Percentiles rank a stretch among this genome's conserved stretches.
Evolutionary conservation across 345 rosid species (phyloP).

Genomic region (Excoecaria agallocha): DNA sequence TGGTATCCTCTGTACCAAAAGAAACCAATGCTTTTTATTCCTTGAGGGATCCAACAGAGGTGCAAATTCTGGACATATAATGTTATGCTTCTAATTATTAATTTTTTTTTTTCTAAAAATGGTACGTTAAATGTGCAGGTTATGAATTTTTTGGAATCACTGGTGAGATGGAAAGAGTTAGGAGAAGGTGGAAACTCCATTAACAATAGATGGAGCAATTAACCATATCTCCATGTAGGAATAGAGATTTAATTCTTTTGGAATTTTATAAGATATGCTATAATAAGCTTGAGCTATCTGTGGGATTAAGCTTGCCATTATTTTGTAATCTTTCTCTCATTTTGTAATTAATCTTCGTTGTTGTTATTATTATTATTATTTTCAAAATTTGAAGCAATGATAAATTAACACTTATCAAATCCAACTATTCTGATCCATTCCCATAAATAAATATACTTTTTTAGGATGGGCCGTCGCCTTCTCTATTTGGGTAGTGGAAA

Average conservation of each 20-base stretch:
- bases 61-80: conserved; percentile 14
- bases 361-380: too few species aligned
- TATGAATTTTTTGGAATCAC: conserved; percentile 66
- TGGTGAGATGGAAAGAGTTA: conserved; percentile 61
- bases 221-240: not conserved
- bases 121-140: conserved; percentile 45
- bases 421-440: too few species aligned
- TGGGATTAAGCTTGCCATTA: too few species aligned
- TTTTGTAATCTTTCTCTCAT: too few species aligned
- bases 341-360: too few species aligned
- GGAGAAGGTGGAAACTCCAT: conserved; percentile 1
- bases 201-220: conserved; percentile 12
- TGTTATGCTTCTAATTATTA: too few species aligned
- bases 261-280: not conserved
- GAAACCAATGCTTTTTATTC: conserved; percentile 77
- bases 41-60: conserved; percentile 78
- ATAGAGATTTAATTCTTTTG: not conserved
- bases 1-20: conserved; percentile 78
- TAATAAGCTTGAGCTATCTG: not conserved
- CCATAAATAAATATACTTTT: too few species aligned
- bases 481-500: too few species aligned
- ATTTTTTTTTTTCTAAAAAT: too few species aligned
- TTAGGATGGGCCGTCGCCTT: too few species aligned
- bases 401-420: too few species aligned
- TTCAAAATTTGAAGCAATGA: too few species aligned